These are phyloP conservation scores for Cercophora sp. DNA, from an alignment of 495 filamentous ascomycete species.

Conservation along the genomic window DNA sequence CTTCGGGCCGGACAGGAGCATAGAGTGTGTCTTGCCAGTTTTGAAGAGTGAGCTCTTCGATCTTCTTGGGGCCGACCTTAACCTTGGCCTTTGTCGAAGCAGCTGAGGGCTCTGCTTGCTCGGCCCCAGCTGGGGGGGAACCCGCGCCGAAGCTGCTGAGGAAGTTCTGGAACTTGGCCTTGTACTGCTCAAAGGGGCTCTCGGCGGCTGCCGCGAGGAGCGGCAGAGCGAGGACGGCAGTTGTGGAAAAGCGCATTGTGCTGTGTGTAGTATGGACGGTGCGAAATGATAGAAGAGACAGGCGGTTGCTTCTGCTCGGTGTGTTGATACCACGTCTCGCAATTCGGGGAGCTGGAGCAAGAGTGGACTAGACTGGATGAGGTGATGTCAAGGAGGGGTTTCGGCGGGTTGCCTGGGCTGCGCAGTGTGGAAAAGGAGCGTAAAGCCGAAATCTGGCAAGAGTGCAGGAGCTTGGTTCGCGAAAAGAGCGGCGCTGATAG, in stretches of 20 bases:
- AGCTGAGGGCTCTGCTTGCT: constrained; percentile 46
- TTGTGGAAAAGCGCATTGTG: constrained; percentile 69
- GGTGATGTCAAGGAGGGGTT: constrained; percentile 23
- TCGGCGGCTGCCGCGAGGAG: constrained; percentile 61
- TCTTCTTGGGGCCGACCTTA: constrained; percentile 39
- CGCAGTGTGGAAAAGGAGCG: background rate
- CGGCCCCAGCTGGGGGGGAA: constrained; percentile 56
- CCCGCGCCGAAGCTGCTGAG: constrained; percentile 36
- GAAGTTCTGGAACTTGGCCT: constrained; percentile 64
- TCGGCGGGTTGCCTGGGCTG: constrained; percentile 1
- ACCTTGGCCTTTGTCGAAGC: constrained; percentile 38
- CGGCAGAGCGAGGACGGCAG: constrained; percentile 61
- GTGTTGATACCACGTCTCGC: constrained; percentile 6
- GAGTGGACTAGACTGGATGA: constrained; percentile 9
- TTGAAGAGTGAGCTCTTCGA: constrained; percentile 60
- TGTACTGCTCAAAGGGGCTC: constrained; percentile 50
- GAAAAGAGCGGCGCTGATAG: background rate
- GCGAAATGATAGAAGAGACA: too few relatives aligned
- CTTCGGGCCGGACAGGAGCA: constrained; percentile 52
- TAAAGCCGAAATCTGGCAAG: constrained; percentile 8
- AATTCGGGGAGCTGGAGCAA: constrained; percentile 11
- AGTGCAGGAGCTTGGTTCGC: too few relatives aligned
- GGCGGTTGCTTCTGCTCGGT: constrained; percentile 1
- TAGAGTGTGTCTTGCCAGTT: constrained; percentile 71
- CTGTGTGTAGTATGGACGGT: constrained; percentile 6